Evolutionary conservation across 2,329 filamentous ascomycete genomes (phyloP).

Genomic region (Colletotrichum euphorbiae): DNA sequence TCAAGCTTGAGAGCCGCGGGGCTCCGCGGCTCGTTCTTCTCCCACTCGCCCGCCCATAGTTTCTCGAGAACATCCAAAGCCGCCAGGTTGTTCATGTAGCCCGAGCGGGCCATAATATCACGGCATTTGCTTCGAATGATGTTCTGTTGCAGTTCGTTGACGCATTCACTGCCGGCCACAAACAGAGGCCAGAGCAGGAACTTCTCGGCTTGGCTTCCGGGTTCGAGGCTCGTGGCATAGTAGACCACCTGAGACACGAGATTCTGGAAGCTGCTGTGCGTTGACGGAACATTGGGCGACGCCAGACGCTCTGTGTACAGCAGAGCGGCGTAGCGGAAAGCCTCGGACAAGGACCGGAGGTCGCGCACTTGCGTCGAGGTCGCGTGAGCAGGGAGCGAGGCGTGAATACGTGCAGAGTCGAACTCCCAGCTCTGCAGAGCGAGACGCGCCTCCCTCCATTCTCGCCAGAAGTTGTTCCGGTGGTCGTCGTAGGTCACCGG

Average conservation of each 20-base stretch:
- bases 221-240: constrained; percentile 83
- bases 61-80: constrained; percentile 87
- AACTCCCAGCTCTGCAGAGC: constrained; percentile 87
- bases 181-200: constrained; percentile 95
- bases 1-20: constrained; percentile 50
- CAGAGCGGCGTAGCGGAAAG: constrained; percentile 89
- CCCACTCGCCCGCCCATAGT: constrained; percentile 75
- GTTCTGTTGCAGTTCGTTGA: constrained; percentile 81
- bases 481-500: constrained; percentile 67
- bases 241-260: constrained; percentile 85
- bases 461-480: constrained; percentile 79
- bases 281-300: constrained; percentile 77
- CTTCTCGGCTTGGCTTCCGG: constrained; percentile 80
- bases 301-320: constrained; percentile 91
- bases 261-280: constrained; percentile 82
- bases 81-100: constrained; percentile 93
- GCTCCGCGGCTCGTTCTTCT: constrained; percentile 50
- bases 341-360: constrained; percentile 85
- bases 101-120: constrained; percentile 88
- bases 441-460: constrained; percentile 84
- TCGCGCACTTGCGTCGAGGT: constrained; percentile 76
- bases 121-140: constrained; percentile 84
- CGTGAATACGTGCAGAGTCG: constrained; percentile 63
- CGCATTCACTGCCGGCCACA: constrained; percentile 88
- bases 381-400: constrained; percentile 61